These are phyloP conservation scores for Podospora anserina DNA, from an alignment of 495 filamentous ascomycete species.

Conservation along the genomic window DNA sequence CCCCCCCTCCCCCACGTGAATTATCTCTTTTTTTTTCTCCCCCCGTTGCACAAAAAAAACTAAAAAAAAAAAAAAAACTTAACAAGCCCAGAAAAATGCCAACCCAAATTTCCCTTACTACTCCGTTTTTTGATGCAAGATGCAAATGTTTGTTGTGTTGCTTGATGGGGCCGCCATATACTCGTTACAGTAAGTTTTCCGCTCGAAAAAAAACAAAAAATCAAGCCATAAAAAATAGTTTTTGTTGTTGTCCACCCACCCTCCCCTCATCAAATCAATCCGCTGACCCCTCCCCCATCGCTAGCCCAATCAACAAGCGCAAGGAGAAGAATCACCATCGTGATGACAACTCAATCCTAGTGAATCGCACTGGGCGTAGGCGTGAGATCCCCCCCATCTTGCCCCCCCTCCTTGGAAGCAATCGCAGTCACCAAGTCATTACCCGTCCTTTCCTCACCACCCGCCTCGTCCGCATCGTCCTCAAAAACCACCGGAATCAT, in stretches of 20 bases:
- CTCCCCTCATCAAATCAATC: neutral
- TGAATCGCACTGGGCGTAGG: neutral
- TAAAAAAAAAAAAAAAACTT: neutral
- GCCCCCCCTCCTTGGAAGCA: neutral
- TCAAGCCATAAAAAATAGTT: neutral
- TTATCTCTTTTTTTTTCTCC: neutral
- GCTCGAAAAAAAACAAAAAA: neutral
- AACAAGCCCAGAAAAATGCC: neutral
- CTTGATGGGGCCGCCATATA: neutral
- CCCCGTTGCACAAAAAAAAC: neutral
- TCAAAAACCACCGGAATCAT: slow-evolving; percentile 6
- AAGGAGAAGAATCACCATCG: neutral
- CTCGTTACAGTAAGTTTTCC: neutral
- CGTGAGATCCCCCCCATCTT: neutral
- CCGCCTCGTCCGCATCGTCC: neutral
- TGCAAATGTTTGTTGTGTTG: neutral
- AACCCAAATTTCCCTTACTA: neutral
- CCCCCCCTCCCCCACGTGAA: neutral
- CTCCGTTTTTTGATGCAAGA: neutral
- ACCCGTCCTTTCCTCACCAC: neutral
- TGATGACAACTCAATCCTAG: neutral
- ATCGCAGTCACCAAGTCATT: neutral
- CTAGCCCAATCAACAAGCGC: neutral
- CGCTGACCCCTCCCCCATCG: too few relatives aligned
- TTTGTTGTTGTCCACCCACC: neutral